Evolutionary conservation across 1,139 yeast genomes (phyloP).

Genomic region (Candida glucosophila): DNA sequence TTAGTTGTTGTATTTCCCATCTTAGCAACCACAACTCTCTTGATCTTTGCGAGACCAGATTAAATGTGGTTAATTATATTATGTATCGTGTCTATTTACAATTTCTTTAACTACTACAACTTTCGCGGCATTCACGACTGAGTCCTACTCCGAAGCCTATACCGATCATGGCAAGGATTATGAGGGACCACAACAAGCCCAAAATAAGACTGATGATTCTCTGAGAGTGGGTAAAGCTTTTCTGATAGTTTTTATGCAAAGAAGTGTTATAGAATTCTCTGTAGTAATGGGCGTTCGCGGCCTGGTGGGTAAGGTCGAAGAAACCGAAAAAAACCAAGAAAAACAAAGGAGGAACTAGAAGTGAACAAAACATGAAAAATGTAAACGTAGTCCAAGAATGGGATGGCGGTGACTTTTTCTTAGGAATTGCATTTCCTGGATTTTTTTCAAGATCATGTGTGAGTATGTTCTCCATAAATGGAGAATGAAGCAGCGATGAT

Average conservation of each 20-base stretch:
- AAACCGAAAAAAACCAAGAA: slow-evolving; percentile 24
- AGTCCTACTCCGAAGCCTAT: slow-evolving; percentile 28
- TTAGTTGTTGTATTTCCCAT: slow-evolving; percentile 61
- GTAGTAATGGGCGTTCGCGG: slow-evolving; percentile 10
- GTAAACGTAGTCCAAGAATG: slow-evolving; percentile 14
- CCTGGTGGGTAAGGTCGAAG: slow-evolving; percentile 18
- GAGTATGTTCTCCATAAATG: too few species aligned
- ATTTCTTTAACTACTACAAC: too few species aligned
- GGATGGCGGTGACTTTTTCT: too few species aligned
- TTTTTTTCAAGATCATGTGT: too few species aligned
- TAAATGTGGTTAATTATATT: too few species aligned
- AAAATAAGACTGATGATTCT: slow-evolving; percentile 21
- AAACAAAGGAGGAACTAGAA: slow-evolving; percentile 28
- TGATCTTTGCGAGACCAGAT: too few species aligned
- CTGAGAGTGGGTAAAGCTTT: slow-evolving; percentile 21
- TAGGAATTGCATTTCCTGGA: too few species aligned
- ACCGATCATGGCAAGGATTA: slow-evolving; percentile 33
- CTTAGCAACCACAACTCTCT: too few species aligned
- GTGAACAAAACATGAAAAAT: slow-evolving; percentile 19
- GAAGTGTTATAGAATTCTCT: slow-evolving; percentile 6
- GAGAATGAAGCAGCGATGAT: too few species aligned
- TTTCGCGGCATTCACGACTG: slow-evolving; percentile 3
- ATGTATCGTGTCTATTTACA: too few species aligned
- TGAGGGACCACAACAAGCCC: slow-evolving; percentile 27
- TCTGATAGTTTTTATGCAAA: slow-evolving; percentile 9